Percentiles rank a stretch among this genome's conserved stretches.
phyloP scores from a whole-genome alignment of 805 yeast species.

The Lachancea meyersii region DNA sequence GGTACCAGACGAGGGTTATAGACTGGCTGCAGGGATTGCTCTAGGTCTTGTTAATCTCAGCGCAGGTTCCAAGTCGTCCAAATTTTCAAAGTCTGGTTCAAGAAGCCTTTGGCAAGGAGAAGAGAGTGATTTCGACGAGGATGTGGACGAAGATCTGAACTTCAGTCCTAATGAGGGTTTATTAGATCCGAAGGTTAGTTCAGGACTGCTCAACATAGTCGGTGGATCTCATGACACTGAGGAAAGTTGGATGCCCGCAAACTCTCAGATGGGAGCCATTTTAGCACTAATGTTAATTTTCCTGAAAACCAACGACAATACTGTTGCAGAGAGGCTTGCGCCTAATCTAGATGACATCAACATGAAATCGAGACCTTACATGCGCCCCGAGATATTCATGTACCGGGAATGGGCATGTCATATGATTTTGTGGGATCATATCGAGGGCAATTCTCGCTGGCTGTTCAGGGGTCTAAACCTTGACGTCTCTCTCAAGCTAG shows the following conservation, averaged over 20 bases:
- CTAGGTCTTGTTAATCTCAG: constrained; percentile 82
- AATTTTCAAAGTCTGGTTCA: constrained; percentile 22
- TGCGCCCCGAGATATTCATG: constrained; percentile 72
- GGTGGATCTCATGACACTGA: constrained; percentile 21
- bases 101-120: constrained; percentile 37
- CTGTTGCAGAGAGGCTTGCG: constrained; percentile 54
- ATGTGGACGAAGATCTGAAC: constrained; percentile 15
- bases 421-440: constrained; percentile 64
- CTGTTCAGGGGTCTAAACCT: constrained; percentile 16
- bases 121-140: constrained; percentile 50
- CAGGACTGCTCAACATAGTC: constrained; percentile 17
- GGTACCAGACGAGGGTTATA: constrained; percentile 68
- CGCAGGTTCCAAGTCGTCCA: constrained; percentile 42
- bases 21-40: constrained; percentile 83
- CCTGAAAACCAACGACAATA: constrained; percentile 54
- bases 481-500: constrained; percentile 28
- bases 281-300: constrained; percentile 70
- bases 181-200: constrained; percentile 7
- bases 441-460: constrained; percentile 38
- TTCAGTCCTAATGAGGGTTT: constrained; percentile 8
- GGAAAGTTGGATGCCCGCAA: constrained; percentile 27
- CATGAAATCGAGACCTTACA: constrained; percentile 35
- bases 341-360: constrained; percentile 35
- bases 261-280: constrained; percentile 60
- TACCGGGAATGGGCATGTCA: constrained; percentile 58